phyloP scores from a whole-genome alignment of 805 yeast genomes.

The Pichia phayaonensis region DNA sequence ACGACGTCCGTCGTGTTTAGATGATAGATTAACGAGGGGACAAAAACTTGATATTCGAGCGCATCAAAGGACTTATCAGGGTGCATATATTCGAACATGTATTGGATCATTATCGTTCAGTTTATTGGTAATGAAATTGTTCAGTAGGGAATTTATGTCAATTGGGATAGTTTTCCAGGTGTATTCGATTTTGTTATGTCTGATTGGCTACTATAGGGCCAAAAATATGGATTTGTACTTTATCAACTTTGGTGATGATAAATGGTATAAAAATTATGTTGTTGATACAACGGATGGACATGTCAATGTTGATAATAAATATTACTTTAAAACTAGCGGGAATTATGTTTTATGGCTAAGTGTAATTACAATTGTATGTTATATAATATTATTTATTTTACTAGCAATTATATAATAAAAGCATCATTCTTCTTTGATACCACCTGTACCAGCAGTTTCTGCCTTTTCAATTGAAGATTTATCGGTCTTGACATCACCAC shows the following conservation, averaged over 20 bases:
- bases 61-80: conserved; percentile 77
- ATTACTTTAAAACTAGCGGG: conserved; percentile 54
- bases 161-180: conserved; percentile 59
- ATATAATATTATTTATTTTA: conserved; percentile 44
- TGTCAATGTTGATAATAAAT: conserved; percentile 12
- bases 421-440: conserved; percentile 73
- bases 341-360: conserved; percentile 48
- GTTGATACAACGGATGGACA: conserved; percentile 2
- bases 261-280: conserved; percentile 16
- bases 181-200: conserved; percentile 43
- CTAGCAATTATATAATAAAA: conserved; percentile 33
- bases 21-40: conserved; percentile 30
- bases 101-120: conserved; percentile 60
- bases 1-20: conserved; percentile 28
- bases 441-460: conserved; percentile 80
- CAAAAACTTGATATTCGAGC: conserved; percentile 51
- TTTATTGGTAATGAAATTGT: conserved; percentile 55
- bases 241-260: conserved; percentile 19
- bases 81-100: conserved; percentile 72
- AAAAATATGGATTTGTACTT: conserved; percentile 28
- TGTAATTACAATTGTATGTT: conserved; percentile 42
- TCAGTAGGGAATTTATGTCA: conserved; percentile 54
- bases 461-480: conserved; percentile 80
- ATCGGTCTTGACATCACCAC: conserved; percentile 62
- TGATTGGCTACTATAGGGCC: conserved; percentile 30